Percentiles rank a stretch among this genome's conserved stretches.
Conservation (phyloP, 345 rosid genomes). For the Populus deltoides region DNA sequence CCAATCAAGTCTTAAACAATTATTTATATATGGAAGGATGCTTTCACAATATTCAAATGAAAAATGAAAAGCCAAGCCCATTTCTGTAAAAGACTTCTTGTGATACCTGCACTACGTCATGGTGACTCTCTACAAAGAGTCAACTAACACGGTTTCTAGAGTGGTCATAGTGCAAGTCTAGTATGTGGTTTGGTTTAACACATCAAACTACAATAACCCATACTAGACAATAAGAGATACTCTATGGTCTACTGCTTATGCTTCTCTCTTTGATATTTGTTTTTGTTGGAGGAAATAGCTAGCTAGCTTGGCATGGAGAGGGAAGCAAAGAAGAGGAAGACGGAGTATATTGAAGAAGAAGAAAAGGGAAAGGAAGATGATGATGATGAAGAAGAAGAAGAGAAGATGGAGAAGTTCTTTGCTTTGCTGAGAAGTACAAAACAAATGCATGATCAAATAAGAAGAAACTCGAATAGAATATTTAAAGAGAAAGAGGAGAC, state of each 20-base stretch:
- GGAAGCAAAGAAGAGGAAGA: slow-evolving; percentile 41
- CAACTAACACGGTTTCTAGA: background rate
- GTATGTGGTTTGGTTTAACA: background rate
- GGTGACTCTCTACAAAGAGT: background rate
- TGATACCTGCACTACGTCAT: background rate
- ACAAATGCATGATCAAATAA: slow-evolving; percentile 32
- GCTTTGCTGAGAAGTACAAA: slow-evolving; percentile 48
- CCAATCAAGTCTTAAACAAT: too few species aligned
- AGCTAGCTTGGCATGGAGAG: slow-evolving; percentile 29
- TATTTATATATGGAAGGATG: background rate
- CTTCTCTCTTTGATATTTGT: background rate
- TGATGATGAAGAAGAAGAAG: slow-evolving; percentile 39
- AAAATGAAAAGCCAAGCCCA: background rate
- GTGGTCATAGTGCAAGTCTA: background rate
- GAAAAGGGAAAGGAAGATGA: background rate
- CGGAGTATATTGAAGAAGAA: slow-evolving; percentile 12
- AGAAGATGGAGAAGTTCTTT: slow-evolving; percentile 55
- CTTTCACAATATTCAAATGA: background rate
- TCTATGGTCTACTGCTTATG: background rate
- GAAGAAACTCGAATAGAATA: background rate
- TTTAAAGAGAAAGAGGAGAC: slow-evolving; percentile 3
- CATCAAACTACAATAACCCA: too few species aligned
- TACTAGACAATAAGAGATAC: background rate
- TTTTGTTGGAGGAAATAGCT: background rate
- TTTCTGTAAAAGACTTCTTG: background rate